Conservation (phyloP, 306 rosid genomes). For the Cicer yamashitae region DNA sequence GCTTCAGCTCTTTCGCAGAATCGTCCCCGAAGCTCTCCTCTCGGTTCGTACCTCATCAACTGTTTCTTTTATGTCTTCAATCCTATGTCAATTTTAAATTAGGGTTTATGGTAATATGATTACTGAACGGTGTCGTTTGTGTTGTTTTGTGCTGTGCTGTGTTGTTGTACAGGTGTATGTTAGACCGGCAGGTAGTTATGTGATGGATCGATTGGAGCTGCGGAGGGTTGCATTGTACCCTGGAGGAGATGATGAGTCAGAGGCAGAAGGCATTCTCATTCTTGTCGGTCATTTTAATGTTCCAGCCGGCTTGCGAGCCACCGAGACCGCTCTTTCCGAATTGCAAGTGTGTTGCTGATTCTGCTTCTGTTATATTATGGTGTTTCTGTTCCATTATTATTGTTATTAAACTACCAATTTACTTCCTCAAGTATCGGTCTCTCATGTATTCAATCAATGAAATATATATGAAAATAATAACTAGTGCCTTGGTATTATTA, state of each 20-base stretch:
- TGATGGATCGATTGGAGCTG: constrained; percentile 94
- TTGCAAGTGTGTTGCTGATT: constrained; percentile 59
- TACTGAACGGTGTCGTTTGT: neutral
- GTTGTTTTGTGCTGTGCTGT: neutral
- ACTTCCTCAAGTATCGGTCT: neutral
- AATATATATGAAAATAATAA: neutral
- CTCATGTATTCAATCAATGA: neutral
- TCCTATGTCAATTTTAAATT: neutral
- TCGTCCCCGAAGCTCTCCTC: constrained; percentile 71
- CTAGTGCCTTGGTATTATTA: neutral
- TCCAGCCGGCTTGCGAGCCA: constrained; percentile 77
- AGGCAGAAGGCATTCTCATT: constrained; percentile 66
- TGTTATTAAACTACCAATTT: neutral
- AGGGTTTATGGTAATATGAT: neutral
- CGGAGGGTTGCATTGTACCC: constrained; percentile 76
- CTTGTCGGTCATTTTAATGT: constrained; percentile 73
- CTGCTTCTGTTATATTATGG: neutral
- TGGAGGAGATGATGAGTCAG: constrained; percentile 57
- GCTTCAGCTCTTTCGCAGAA: constrained; percentile 79
- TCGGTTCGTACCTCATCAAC: constrained; percentile 56
- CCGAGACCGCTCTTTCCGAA: constrained; percentile 73
- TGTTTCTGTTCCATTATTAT: neutral
- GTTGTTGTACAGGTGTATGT: constrained; percentile 69
- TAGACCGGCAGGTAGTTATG: constrained; percentile 97
- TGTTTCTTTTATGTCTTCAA: neutral